A percentile compares a stretch with the other conserved stretches of the same genome.
phyloP scores from a whole-genome alignment of 495 filamentous ascomycete genomes.

The Neurospora sp. region DNA sequence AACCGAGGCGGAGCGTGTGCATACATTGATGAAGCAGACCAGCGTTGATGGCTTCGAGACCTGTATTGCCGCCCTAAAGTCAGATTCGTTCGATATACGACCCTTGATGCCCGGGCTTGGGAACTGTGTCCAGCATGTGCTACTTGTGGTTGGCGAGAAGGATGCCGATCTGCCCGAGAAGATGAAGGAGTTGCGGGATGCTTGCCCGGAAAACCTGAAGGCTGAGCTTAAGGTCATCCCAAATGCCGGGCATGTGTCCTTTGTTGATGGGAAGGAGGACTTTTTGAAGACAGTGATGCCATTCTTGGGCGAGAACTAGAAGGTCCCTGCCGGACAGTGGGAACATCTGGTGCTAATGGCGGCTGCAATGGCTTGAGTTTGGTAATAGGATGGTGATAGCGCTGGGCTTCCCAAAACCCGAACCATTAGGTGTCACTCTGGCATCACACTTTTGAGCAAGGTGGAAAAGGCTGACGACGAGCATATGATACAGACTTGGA shows the following conservation, averaged over 20 bases:
- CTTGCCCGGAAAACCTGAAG: neutral
- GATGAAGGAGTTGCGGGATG: conserved; percentile 16
- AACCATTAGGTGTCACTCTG: neutral
- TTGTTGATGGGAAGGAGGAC: conserved; percentile 14
- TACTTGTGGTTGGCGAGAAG: conserved; percentile 23
- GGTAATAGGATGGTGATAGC: neutral
- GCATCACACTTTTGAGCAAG: neutral
- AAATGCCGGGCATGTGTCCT: conserved; percentile 17
- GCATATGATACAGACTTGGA: neutral
- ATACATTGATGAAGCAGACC: conserved; percentile 17
- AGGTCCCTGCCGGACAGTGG: neutral
- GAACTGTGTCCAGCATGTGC: conserved; percentile 11
- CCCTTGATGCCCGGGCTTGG: conserved; percentile 10
- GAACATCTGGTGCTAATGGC: neutral
- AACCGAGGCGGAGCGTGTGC: conserved; percentile 18
- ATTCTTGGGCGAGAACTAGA: neutral
- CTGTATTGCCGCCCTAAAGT: conserved; percentile 21
- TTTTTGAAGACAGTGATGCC: conserved; percentile 4
- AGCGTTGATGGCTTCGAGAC: conserved; percentile 24
- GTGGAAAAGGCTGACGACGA: neutral
- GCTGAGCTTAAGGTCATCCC: conserved; percentile 12
- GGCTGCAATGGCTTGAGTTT: neutral
- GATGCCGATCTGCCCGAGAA: conserved; percentile 18
- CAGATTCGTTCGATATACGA: conserved; percentile 19
- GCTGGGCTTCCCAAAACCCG: neutral